phyloP scores from a whole-genome alignment of 345 rosid species.

The Ceriops tagal region DNA sequence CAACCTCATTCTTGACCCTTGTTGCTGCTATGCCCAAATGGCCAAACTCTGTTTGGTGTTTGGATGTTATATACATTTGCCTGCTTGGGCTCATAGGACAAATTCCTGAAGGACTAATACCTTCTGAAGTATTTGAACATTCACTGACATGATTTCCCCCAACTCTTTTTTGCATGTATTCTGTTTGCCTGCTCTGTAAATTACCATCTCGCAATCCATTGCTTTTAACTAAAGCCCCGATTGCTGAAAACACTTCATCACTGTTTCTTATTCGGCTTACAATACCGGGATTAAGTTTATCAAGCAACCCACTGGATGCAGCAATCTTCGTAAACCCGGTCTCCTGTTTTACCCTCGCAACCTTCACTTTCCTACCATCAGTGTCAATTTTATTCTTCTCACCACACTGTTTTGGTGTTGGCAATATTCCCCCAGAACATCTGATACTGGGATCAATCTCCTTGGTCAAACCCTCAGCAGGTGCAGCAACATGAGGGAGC shows the following conservation, averaged over 20 bases:
- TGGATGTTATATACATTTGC: background rate
- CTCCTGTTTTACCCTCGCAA: background rate
- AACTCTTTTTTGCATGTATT: background rate
- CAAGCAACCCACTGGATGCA: slow-evolving; percentile 17
- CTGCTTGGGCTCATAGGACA: background rate
- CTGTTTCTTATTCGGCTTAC: slow-evolving; percentile 13
- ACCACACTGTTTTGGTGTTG: background rate
- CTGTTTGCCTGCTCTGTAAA: background rate
- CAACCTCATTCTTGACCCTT: slow-evolving; percentile 1
- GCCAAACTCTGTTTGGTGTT: background rate
- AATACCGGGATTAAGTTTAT: slow-evolving; percentile 17
- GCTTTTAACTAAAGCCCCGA: background rate
- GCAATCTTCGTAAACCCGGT: background rate
- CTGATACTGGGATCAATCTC: background rate
- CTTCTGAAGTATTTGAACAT: background rate
- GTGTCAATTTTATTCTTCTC: background rate
- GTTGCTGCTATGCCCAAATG: background rate
- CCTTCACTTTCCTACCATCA: background rate
- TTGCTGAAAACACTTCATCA: slow-evolving; percentile 11
- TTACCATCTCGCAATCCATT: background rate
- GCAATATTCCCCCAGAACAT: background rate
- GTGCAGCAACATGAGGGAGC: slow-evolving; percentile 2
- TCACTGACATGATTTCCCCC: background rate
- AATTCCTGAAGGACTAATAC: background rate
- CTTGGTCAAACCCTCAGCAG: slow-evolving; percentile 1